Base-by-base conservation (phyloP, 225 moss, liverwort and hornwort genomes). In the Marchantia polymorpha region DNA sequence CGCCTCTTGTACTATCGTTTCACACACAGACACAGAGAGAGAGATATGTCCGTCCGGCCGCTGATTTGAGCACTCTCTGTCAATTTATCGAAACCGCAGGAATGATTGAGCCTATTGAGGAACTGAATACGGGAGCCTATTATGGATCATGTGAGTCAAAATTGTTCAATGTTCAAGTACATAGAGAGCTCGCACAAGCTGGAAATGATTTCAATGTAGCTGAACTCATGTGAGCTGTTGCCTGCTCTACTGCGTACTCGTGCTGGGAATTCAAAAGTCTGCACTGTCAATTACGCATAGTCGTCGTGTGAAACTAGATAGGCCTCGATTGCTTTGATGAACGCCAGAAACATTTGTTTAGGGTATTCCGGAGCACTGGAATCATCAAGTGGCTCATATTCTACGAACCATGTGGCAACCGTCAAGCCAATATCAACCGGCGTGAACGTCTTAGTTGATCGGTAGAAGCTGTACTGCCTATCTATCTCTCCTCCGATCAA, bases 291-390 rank as follows among this genome's bases (percentile, higher is more conserved):
- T 78, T 29, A 78, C 46, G 66, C 15, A 51, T 78, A 78, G 52
- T 78, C 78, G 52, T 78, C 78, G 78, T 78, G 78, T 48, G 78
- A 78, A 50, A 78, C 47, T 7, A 78, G 66, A 31, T 78, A 78
- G 7, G 47, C 39, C 66, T 78, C 78, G 10, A 78, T 49, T 52
- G 78, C 78, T 52, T 27, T 78, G 20, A 59, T 52, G n/a, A 78
- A 16, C 10, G 78, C 78, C 66, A 78, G 12, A 54, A 78, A 78
- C 66, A 78, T 51, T 14, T 66, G 64, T 53, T 78, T 78, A 49
- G 78, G 46, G 52, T 58, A 65, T 52, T 78, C 78, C 20, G 78
- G 78, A 10, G 78, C 23, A 78, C 51, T 26, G 54, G 10, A 49
- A 8, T 65, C 49, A 27, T 67, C 78, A 27, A 78, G 51, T 51